Conservation (phyloP, 2,329 filamentous ascomycete genomes). For the Gnomoniopsis smithogilvyi region DNA sequence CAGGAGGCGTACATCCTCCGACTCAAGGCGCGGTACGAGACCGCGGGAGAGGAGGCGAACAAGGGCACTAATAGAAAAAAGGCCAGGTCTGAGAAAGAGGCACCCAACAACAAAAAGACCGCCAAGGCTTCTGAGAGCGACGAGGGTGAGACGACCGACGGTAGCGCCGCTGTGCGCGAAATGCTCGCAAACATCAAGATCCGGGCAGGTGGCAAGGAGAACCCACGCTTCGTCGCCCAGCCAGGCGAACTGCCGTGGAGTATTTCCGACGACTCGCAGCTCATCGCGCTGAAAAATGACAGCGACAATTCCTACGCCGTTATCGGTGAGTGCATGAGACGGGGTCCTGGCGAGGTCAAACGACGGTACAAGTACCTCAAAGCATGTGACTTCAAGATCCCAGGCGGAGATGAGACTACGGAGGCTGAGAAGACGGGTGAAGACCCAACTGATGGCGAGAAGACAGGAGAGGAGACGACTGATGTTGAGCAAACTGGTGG, state of each 20-base stretch:
- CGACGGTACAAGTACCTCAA: background rate
- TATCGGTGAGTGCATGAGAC: constrained; percentile 2
- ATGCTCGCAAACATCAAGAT: constrained; percentile 13
- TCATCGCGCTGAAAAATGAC: constrained; percentile 20
- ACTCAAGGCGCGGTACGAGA: constrained; percentile 6
- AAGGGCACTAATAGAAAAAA: background rate
- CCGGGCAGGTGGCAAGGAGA: constrained; percentile 7
- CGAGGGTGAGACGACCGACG: background rate
- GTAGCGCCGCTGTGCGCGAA: constrained; percentile 3
- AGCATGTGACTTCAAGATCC: background rate
- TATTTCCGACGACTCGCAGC: constrained; percentile 20
- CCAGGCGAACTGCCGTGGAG: constrained; percentile 14
- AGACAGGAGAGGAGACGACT: background rate
- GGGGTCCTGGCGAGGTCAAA: background rate
- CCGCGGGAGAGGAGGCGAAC: background rate
- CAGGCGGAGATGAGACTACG: background rate
- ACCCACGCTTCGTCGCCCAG: background rate
- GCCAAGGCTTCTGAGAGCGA: background rate
- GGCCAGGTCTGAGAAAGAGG: background rate
- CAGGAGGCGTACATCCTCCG: constrained; percentile 9
- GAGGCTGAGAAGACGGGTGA: constrained; percentile 3
- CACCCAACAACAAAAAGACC: background rate
- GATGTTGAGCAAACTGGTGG: background rate
- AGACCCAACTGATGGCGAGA: background rate
- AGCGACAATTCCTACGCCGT: background rate